Percentiles rank a stretch among this genome's conserved stretches.
Evolutionary conservation across 2,329 filamentous ascomycete species (phyloP).

Genomic region (Trichoderma citrinoviride): DNA sequence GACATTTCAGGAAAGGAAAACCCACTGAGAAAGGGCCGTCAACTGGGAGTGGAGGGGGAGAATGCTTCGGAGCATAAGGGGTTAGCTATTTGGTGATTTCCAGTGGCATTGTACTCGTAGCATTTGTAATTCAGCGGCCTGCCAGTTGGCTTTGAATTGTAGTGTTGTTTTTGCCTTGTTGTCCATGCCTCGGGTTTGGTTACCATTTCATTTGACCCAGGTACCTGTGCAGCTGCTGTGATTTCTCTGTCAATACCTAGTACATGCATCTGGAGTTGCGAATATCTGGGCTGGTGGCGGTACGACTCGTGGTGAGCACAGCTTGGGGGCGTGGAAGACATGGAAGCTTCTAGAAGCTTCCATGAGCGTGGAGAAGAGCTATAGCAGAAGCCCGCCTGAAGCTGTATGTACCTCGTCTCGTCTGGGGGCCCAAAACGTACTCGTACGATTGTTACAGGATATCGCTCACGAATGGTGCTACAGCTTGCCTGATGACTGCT

Average conservation of each 20-base stretch:
- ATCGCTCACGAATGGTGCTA: no score
- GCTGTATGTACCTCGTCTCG: background rate
- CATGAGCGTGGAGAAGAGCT: background rate
- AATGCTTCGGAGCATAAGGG: background rate
- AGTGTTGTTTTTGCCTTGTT: background rate
- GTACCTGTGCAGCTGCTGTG: no score
- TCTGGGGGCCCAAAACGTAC: no score
- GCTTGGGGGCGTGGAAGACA: background rate
- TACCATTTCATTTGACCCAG: no score
- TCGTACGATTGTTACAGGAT: no score
- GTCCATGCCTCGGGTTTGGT: background rate
- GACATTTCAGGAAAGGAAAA: background rate
- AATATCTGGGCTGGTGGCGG: background rate
- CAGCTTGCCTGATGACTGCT: no score
- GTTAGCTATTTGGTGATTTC: background rate
- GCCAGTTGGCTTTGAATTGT: background rate
- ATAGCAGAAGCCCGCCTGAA: background rate
- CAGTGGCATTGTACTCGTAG: background rate
- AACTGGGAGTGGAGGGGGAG: background rate
- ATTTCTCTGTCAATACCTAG: no score
- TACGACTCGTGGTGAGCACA: background rate
- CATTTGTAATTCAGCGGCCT: no score
- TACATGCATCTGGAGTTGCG: no score
- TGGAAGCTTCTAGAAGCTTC: slow-evolving; percentile 38
- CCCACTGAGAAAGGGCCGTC: background rate